Conservation (phyloP, 208 protist genomes). For the Acanthamoeba triangularis region DNA sequence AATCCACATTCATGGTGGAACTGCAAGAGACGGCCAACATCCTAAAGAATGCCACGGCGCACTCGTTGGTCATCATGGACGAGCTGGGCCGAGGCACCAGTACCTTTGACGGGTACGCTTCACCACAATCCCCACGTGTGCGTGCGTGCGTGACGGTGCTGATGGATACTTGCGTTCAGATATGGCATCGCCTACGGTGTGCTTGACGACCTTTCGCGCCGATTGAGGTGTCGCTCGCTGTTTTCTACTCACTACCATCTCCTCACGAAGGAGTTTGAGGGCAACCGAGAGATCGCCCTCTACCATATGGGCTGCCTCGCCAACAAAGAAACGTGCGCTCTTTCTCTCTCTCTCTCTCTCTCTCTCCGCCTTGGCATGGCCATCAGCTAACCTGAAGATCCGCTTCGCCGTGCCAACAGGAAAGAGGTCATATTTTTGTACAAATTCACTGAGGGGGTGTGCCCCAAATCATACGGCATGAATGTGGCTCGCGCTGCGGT, state of each 20-base stretch:
- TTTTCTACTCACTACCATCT: slow-evolving; percentile 99
- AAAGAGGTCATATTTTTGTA: slow-evolving; percentile 90
- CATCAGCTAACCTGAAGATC: too few species aligned
- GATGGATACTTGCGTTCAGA: not conserved
- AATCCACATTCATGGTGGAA: slow-evolving; percentile 99
- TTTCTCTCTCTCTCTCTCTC: too few species aligned
- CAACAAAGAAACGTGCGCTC: slow-evolving; percentile 78
- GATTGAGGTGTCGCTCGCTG: slow-evolving; percentile 89
- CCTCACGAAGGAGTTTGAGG: slow-evolving; percentile 91
- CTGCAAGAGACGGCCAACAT: slow-evolving; percentile 93
- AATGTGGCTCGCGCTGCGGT: slow-evolving; percentile 86
- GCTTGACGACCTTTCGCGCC: slow-evolving; percentile 90
- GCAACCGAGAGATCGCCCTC: slow-evolving; percentile 43
- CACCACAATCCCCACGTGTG: not conserved
- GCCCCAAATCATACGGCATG: slow-evolving; percentile 90
- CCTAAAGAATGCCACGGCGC: slow-evolving; percentile 92
- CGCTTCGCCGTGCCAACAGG: not conserved
- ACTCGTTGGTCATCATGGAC: slow-evolving; percentile 98
- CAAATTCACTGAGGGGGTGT: slow-evolving; percentile 86
- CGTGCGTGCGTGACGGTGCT: not conserved
- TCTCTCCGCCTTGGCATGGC: not conserved
- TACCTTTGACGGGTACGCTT: slow-evolving; percentile 97
- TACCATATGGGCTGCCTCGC: slow-evolving; percentile 87
- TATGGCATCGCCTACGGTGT: slow-evolving; percentile 97
- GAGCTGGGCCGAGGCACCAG: slow-evolving; percentile 98